Evolutionary conservation across 2,329 filamentous ascomycete species (phyloP).

Genomic region (Fusarium decemcellulare): DNA sequence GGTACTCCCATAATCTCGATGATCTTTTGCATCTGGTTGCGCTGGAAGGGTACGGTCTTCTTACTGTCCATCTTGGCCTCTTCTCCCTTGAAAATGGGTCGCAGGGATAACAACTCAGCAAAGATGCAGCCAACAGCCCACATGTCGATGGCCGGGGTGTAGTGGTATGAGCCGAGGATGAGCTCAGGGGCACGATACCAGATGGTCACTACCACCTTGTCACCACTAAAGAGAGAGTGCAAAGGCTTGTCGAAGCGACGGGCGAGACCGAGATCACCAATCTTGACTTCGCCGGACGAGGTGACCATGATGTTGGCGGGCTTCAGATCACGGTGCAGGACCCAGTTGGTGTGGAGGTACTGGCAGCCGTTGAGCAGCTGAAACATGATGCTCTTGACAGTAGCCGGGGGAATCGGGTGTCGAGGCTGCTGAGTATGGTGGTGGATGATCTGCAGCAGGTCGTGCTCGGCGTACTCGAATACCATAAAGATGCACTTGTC

Average conservation of each 20-base stretch:
- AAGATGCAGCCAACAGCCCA: constrained; percentile 99
- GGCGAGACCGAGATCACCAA: constrained; percentile 93
- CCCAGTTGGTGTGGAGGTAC: constrained; percentile 97
- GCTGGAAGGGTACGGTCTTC: constrained; percentile 96
- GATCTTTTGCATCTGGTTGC: constrained; percentile 99
- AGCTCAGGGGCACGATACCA: constrained; percentile 98
- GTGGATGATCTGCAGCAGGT: constrained; percentile 97
- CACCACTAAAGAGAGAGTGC: constrained; percentile 90
- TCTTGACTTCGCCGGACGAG: constrained; percentile 89
- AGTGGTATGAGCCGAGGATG: constrained; percentile 92
- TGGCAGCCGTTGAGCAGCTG: constrained; percentile 95
- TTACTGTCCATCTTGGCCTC: constrained; percentile 99
- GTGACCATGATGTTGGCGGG: constrained; percentile 99
- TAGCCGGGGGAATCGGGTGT: constrained; percentile 88
- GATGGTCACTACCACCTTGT: constrained; percentile 99
- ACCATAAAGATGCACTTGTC: constrained; percentile 99
- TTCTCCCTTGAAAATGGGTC: constrained; percentile 98
- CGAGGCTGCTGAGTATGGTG: constrained; percentile 93
- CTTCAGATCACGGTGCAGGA: constrained; percentile 96
- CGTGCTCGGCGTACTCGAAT: constrained; percentile 98
- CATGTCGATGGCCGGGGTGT: constrained; percentile 96
- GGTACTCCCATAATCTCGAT: constrained; percentile 96
- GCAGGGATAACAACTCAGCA: constrained; percentile 88
- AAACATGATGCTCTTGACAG: constrained; percentile 94
- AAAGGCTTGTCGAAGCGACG: constrained; percentile 95